phyloP scores from a whole-genome alignment of 192 early-diverging fungal species.

The Glomus cerebriforme region DNA sequence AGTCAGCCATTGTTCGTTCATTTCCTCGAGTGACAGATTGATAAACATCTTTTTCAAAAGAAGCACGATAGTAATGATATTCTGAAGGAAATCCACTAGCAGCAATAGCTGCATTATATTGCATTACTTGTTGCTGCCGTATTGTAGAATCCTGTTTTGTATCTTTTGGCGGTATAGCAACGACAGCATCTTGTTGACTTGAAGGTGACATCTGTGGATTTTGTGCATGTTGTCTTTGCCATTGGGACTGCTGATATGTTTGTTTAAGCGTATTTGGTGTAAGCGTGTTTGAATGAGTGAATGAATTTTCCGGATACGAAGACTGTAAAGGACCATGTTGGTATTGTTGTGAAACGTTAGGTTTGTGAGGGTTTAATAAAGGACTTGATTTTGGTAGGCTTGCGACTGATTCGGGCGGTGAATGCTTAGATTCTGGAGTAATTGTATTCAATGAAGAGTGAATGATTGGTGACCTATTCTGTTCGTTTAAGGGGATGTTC shows the following conservation, averaged over 20 bases:
- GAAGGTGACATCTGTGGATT: neutral
- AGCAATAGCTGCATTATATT: neutral
- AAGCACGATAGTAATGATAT: conserved; percentile 7
- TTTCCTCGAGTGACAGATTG: neutral
- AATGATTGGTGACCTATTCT: neutral
- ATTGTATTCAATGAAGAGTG: neutral
- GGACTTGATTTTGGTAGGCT: neutral
- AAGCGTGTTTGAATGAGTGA: neutral
- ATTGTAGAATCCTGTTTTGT: neutral
- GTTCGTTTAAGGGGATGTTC: neutral
- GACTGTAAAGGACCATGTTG: no score
- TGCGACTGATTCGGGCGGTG: neutral
- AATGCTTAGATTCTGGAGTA: neutral
- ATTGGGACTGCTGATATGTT: neutral
- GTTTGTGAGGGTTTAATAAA: neutral
- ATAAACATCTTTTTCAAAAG: conserved; percentile 12
- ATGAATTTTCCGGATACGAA: neutral
- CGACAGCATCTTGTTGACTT: neutral
- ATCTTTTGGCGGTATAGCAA: neutral
- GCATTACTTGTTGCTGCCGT: neutral
- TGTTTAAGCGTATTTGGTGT: no score
- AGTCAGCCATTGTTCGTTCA: neutral
- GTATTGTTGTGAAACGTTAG: neutral
- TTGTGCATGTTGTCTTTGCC: neutral
- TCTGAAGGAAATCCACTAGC: neutral